Percentiles rank a stretch among this genome's conserved stretches.
Evolutionary conservation across 1,284 basidiomycete species (phyloP).

Genomic region (Caloboletus firmus): DNA sequence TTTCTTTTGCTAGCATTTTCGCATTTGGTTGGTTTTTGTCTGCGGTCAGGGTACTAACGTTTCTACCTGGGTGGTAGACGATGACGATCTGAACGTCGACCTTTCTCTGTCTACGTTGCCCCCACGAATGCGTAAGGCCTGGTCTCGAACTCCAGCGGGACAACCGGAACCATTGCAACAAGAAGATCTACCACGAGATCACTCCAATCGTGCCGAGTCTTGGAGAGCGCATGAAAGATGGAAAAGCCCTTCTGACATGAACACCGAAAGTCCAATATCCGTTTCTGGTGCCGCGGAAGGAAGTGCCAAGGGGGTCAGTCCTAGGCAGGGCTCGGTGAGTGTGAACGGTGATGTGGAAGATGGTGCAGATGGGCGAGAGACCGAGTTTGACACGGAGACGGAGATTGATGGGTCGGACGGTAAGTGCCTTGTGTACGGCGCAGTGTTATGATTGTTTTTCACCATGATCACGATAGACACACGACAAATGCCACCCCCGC

Average conservation of each 20-base stretch:
- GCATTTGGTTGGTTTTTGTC: background rate
- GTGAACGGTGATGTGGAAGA: conserved; percentile 17
- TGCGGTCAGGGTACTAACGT: conserved; percentile 6
- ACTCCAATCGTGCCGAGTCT: conserved; percentile 1
- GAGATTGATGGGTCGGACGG: conserved; percentile 35
- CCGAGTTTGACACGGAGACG: conserved; percentile 36
- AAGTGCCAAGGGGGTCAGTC: background rate
- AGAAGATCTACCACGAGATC: conserved; percentile 1
- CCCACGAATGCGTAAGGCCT: conserved; percentile 63
- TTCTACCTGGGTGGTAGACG: conserved; percentile 9
- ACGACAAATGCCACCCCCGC: conserved; percentile 48
- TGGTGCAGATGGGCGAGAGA: conserved; percentile 29
- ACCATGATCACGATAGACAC: conserved; percentile 21
- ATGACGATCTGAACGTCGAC: conserved; percentile 1
- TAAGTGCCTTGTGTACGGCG: conserved; percentile 12
- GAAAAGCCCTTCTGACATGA: conserved; percentile 13
- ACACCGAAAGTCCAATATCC: conserved; percentile 23
- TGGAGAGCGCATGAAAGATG: conserved; percentile 17
- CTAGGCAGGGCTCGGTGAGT: background rate
- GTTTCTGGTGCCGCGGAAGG: conserved; percentile 7
- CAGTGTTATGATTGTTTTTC: conserved; percentile 13
- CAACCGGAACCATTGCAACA: conserved; percentile 6
- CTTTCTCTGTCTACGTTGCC: conserved; percentile 41
- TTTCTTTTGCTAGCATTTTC: background rate
- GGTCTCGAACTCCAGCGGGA: conserved; percentile 36